These are phyloP conservation scores for Eutypa lata DNA, from an alignment of 2,329 filamentous ascomycete species.

Conservation along the genomic window DNA sequence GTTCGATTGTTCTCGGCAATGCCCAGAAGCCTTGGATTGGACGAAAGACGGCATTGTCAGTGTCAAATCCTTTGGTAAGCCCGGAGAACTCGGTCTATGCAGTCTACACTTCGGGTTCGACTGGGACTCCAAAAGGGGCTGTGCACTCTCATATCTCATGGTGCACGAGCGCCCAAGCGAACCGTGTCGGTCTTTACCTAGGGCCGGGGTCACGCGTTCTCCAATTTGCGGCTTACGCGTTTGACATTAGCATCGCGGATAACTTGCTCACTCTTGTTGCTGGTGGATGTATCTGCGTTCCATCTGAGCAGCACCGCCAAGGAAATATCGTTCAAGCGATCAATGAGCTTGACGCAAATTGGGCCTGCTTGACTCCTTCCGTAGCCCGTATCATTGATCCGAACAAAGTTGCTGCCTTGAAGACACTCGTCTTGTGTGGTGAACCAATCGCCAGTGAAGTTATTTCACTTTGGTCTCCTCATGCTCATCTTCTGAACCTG, in stretches of 20 bases:
- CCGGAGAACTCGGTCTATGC: constrained; percentile 25
- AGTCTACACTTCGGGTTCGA: constrained; percentile 49
- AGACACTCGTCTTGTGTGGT: constrained; percentile 19
- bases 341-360: constrained; percentile 11
- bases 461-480: constrained; percentile 9
- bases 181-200: constrained; percentile 3
- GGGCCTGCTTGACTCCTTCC: constrained; percentile 19
- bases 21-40: neutral
- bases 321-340: constrained; percentile 28
- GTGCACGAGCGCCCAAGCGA: neutral
- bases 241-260: constrained; percentile 37
- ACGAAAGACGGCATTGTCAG: no score
- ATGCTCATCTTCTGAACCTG: constrained; percentile 31
- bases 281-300: constrained; percentile 37
- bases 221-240: constrained; percentile 31
- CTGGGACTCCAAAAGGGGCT: constrained; percentile 43
- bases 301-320: constrained; percentile 32
- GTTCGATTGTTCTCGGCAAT: neutral
- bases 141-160: constrained; percentile 1
- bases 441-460: constrained; percentile 27
- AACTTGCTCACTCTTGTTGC: constrained; percentile 33
- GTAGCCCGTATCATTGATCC: constrained; percentile 15
- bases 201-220: constrained; percentile 16
- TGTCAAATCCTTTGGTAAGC: no score
- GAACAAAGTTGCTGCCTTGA: constrained; percentile 13